A percentile compares a stretch with the other conserved stretches of the same genome.
These are phyloP conservation scores for Halophytophthora polymorphica DNA, from an alignment of 352 stramenopile species.

Conservation along the genomic window DNA sequence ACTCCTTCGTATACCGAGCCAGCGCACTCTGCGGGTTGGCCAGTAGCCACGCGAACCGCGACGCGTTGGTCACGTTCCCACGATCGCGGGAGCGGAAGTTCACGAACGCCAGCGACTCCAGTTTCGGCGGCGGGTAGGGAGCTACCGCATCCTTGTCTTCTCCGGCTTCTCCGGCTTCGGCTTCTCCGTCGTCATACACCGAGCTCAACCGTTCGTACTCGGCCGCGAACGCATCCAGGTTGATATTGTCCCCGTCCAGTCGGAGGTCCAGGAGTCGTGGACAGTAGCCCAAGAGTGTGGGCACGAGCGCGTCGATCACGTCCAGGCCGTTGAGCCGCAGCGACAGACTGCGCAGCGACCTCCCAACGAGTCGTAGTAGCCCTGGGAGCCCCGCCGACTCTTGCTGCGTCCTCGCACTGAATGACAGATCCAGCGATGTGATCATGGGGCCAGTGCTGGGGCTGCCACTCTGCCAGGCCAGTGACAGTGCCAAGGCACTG, in stretches of 20 bases:
- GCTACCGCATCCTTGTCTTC: neutral
- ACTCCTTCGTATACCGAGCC: conserved; percentile 1
- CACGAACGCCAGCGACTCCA: too few relatives aligned
- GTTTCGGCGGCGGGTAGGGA: too few relatives aligned
- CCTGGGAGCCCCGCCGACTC: too few relatives aligned
- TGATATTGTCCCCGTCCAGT: conserved; percentile 8
- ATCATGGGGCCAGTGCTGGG: too few relatives aligned
- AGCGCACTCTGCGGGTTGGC: neutral
- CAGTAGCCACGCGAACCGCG: neutral
- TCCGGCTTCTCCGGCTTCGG: neutral
- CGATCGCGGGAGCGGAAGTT: too few relatives aligned
- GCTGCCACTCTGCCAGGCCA: too few relatives aligned
- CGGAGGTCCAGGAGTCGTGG: conserved; percentile 1
- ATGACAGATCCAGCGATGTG: too few relatives aligned
- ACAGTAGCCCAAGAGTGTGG: neutral
- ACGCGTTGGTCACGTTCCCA: too few relatives aligned
- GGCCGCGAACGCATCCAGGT: conserved; percentile 1
- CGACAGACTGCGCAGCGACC: conserved; percentile 3
- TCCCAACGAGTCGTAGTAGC: conserved; percentile 2
- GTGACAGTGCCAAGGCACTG: too few relatives aligned
- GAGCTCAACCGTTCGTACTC: too few relatives aligned
- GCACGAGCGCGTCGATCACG: neutral
- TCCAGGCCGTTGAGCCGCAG: neutral
- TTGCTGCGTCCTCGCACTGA: too few relatives aligned
- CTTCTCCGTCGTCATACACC: neutral